These are phyloP conservation scores for Aspergillus versicolor DNA, from an alignment of 2,329 filamentous ascomycete species.

Conservation along the genomic window DNA sequence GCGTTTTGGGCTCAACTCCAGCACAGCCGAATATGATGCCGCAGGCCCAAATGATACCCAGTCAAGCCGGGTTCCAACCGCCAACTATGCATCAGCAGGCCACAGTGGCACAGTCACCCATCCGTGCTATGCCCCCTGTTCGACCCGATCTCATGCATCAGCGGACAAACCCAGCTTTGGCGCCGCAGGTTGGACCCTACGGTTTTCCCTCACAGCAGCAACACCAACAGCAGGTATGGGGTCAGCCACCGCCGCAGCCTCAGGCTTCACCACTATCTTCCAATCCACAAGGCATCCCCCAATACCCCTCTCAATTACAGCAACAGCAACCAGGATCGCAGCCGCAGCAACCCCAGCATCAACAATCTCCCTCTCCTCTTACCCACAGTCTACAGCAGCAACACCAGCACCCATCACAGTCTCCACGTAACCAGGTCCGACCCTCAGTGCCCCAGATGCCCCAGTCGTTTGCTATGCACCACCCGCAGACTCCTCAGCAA, in stretches of 20 bases:
- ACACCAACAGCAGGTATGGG: conserved; percentile 69
- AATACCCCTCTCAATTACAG: conserved; percentile 43
- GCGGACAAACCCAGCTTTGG: conserved; percentile 60
- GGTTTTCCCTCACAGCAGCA: conserved; percentile 61
- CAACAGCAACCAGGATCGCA: conserved; percentile 31
- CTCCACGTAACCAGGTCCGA: conserved; percentile 42
- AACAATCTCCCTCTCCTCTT: conserved; percentile 36
- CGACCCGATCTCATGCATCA: conserved; percentile 63
- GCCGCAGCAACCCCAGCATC: conserved; percentile 5
- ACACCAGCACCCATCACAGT: conserved; percentile 41
- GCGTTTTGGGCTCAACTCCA: conserved; percentile 35
- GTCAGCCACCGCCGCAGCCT: conserved; percentile 61
- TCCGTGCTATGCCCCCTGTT: conserved; percentile 67
- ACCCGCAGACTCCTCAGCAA: conserved; percentile 33
- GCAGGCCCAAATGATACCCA: conserved; percentile 47
- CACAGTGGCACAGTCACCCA: conserved; percentile 64
- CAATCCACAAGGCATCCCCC: conserved; percentile 41
- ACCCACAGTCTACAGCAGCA: conserved; percentile 33
- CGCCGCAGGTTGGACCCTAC: conserved; percentile 46
- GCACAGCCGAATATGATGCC: conserved; percentile 39
- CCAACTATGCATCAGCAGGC: conserved; percentile 41
- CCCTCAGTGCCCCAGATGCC: conserved; percentile 38
- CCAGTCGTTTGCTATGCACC: conserved; percentile 38
- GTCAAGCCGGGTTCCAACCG: conserved; percentile 66
- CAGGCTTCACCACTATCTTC: conserved; percentile 56